Evolutionary conservation across 768 basidiomycete species (phyloP), one percentile per base, ranked within the genome.

Genomic region (Chalciporus sphaerocephalus): DNA sequence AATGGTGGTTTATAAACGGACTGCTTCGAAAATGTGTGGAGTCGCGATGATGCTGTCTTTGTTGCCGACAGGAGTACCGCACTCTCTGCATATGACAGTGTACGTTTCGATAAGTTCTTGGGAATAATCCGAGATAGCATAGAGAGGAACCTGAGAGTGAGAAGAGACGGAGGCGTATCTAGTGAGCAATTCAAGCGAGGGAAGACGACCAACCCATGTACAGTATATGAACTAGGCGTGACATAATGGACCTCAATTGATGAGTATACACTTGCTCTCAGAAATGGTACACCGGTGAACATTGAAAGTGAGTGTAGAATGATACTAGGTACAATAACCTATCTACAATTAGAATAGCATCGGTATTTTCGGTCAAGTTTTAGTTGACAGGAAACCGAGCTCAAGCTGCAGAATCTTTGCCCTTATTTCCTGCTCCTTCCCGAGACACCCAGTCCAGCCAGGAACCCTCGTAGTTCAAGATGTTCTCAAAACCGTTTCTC

Each of bases 401-500:
- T 56, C 24, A 51, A 27, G 47, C 23, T 21, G 34, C 47, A 27
- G 45, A 36, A 36, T 41, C 35, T 66, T 70, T 51, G 57, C 74
- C n/a, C n/a, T n/a, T n/a, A n/a, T n/a, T n/a, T n/a, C n/a, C 57
- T 72, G 72, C 46, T 67, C 72, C 52, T 70, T 81, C 61, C 70
- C 71, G 65, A 58, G 70, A 69, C 11, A 78, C 75, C 92, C 92
- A 95, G 54, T 94, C 88, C 42, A 90, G 64, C 89, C 90, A 95
- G 16, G 87, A 90, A 8, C 92, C 92, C 53, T 78, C 78, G 62
- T 92, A 95, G 58, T 92, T 93, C 47, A 80, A 63, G 39, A 83
- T 59, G 43, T 89, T 89, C 42, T 72, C 80, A 56, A 78, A 96
- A 5, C 93, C 92, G 58, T 84, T 86, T 50, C 87, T 70, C 57